Conservation (phyloP, 2,329 filamentous ascomycete species). For the Hypoxylon sp. region DNA sequence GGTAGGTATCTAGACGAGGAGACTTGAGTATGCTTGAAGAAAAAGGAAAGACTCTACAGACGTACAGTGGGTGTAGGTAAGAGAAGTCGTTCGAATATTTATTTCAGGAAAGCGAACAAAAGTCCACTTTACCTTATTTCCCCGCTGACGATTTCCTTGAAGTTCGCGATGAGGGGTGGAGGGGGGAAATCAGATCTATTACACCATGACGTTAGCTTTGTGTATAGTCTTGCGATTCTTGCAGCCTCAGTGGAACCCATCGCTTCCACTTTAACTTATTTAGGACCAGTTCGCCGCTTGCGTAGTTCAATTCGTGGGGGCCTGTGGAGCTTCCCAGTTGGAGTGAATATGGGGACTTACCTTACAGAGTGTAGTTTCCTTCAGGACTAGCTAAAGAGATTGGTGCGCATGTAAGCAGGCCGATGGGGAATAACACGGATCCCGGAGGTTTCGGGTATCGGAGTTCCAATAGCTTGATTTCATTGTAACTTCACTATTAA, state of each 20-base stretch:
- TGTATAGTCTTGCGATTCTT: conserved; percentile 13
- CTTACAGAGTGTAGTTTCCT: neutral
- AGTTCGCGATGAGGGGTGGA: conserved; percentile 36
- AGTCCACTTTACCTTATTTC: conserved; percentile 26
- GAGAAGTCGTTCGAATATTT: conserved; percentile 10
- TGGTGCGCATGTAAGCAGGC: conserved; percentile 7
- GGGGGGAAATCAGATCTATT: conserved; percentile 22
- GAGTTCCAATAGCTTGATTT: neutral
- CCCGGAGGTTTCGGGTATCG: neutral
- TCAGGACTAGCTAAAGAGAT: neutral
- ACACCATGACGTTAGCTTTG: conserved; percentile 37
- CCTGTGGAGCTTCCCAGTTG: neutral
- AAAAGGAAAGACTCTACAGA: neutral
- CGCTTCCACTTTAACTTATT: conserved; percentile 39
- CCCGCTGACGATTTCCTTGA: conserved; percentile 1
- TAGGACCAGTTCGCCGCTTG: conserved; percentile 24
- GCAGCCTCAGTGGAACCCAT: conserved; percentile 28
- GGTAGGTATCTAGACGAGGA: neutral
- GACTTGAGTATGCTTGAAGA: neutral
- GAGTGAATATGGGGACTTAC: conserved; percentile 5
- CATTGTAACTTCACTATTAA: conserved; percentile 2
- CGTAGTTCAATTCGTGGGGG: conserved; percentile 12
- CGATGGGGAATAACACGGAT: neutral
- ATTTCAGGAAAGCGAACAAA: neutral
- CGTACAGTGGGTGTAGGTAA: too few species aligned